Percentiles rank a stretch among this genome's conserved stretches.
Evolutionary conservation across 768 basidiomycete species (phyloP).

Genomic region (Mrakia gelida): DNA sequence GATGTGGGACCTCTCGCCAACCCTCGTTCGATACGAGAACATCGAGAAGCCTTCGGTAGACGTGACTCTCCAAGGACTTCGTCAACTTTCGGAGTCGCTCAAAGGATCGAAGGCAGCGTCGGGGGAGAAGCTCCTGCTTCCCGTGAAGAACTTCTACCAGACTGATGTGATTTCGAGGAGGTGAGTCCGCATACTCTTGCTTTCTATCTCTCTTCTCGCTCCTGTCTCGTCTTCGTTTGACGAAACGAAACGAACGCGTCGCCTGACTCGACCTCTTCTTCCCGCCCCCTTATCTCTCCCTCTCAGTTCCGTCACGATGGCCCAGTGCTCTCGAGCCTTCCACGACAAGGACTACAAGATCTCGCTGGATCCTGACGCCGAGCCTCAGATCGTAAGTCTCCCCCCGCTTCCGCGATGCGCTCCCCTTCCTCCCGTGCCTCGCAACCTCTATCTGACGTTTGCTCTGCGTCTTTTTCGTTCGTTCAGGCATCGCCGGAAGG

Average conservation of each 20-base stretch:
- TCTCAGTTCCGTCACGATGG: slow-evolving; percentile 15
- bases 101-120: slow-evolving; percentile 56
- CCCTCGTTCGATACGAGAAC: slow-evolving; percentile 76
- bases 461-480: neutral
- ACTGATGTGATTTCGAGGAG: slow-evolving; percentile 48
- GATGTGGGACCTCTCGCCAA: slow-evolving; percentile 94
- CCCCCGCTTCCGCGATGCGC: neutral
- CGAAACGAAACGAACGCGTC: neutral
- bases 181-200: neutral
- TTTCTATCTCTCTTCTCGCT: no score
- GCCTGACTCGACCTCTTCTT: neutral
- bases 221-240: no score
- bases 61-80: slow-evolving; percentile 67
- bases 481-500: neutral
- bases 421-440: neutral
- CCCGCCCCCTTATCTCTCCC: neutral
- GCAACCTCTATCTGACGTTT: neutral
- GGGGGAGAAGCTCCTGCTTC: slow-evolving; percentile 60
- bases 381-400: slow-evolving; percentile 10
- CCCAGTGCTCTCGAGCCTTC: slow-evolving; percentile 31
- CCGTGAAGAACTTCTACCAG: slow-evolving; percentile 89
- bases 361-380: slow-evolving; percentile 27
- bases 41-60: slow-evolving; percentile 72
- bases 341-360: slow-evolving; percentile 32
- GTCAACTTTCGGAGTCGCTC: slow-evolving; percentile 54